These are phyloP conservation scores for Hypoxylon subgilvum DNA, from an alignment of 495 filamentous ascomycete species.

Conservation along the genomic window DNA sequence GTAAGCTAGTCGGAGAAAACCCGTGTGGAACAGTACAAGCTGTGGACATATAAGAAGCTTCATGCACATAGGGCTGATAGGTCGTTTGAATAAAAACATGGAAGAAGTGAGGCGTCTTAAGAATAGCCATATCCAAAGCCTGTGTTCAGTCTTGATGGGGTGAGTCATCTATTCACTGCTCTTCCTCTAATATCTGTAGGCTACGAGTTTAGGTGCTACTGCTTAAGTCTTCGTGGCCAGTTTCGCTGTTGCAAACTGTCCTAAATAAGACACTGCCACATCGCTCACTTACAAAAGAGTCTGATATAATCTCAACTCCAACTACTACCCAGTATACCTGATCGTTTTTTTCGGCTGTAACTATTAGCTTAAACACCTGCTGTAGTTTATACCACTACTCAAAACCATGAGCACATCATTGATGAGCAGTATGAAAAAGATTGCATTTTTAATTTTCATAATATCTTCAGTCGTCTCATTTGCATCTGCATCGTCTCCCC, in stretches of 20 bases:
- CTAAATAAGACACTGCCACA: constrained; percentile 38
- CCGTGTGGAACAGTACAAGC: no score
- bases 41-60: no score
- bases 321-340: neutral
- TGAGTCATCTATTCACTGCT: neutral
- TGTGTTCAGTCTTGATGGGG: no score
- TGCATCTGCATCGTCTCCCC: constrained; percentile 16
- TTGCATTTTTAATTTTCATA: constrained; percentile 8
- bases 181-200: constrained; percentile 2
- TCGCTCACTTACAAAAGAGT: constrained; percentile 24
- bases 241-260: constrained; percentile 44
- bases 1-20: no score
- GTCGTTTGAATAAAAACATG: no score
- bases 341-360: neutral
- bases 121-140: no score
- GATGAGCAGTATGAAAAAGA: constrained; percentile 10
- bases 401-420: constrained; percentile 22
- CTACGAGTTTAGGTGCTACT: constrained; percentile 10
- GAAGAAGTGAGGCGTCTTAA: no score
- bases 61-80: no score
- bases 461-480: constrained; percentile 12
- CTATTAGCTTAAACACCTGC: neutral
- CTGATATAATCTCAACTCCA: constrained; percentile 1
- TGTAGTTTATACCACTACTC: neutral
- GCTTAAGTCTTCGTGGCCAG: constrained; percentile 27